Conservation (phyloP, 208 protist genomes). For the Trypanosoma melophagium region DNA sequence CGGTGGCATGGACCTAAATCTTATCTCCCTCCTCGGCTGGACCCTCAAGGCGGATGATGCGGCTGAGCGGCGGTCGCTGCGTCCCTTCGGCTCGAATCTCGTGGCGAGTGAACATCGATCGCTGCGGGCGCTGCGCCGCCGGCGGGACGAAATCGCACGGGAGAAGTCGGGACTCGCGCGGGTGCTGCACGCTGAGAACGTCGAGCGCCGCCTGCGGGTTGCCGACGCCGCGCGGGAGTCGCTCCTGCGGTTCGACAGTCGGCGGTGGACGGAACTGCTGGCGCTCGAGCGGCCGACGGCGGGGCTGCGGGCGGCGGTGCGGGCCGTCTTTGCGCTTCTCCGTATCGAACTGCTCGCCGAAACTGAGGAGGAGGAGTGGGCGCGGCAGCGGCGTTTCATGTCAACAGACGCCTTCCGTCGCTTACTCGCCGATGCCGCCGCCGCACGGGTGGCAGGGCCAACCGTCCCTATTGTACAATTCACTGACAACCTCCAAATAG, state of each 20-base stretch:
- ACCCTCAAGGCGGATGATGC: too few relatives aligned
- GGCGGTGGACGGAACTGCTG: conserved; percentile 9
- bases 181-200: conserved; percentile 1
- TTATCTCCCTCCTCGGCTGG: too few relatives aligned
- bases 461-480: too few relatives aligned
- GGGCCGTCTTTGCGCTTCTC: conserved; percentile 25
- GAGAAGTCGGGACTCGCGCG: conserved; percentile 8
- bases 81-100: too few relatives aligned
- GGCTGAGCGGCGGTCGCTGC: too few relatives aligned
- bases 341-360: conserved; percentile 23
- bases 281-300: neutral
- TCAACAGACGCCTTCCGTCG: conserved; percentile 10
- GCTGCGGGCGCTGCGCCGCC: neutral
- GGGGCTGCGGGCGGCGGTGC: conserved; percentile 4
- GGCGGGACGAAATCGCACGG: conserved; percentile 11
- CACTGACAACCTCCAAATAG: too few relatives aligned
- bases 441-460: too few relatives aligned
- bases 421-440: conserved; percentile 4
- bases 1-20: neutral
- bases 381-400: conserved; percentile 23
- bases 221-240: conserved; percentile 13
- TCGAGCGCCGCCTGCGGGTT: conserved; percentile 4
- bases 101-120: too few relatives aligned
- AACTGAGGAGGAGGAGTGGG: conserved; percentile 27
- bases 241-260: neutral